Base-by-base conservation (phyloP, 768 basidiomycete species). In the Xanthoconium purpureum region DNA sequence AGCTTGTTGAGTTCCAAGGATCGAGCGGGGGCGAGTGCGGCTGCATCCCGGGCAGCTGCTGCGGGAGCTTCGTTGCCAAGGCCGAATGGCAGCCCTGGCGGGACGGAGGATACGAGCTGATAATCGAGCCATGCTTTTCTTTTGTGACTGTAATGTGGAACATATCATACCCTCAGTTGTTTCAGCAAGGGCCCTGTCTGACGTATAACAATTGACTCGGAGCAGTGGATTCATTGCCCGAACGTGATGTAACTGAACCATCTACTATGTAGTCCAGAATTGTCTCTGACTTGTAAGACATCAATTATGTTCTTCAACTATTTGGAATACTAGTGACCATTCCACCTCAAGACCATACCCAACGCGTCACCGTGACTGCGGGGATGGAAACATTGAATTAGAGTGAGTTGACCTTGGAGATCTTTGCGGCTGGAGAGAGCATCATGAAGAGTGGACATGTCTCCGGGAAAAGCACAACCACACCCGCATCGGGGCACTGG, bases 1-100 rank as follows among this genome's bases (percentile, higher is more conserved):
- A 89, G 85, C 55, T 69, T 93, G 66, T 71, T 94, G 59, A 87
- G 80, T 60, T 83, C 83, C 39, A 88, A 85, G 70, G 87, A 87
- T 58, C 79, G 86, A 6, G 67, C 68, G 24, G 68, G 67, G 12
- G 71, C 72, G 20, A 68, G 71, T 52, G 69, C 73, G 14, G 63
- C 66, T n/a, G 66, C 71, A 15, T 74, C 62, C 3, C 53, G 61
- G 18, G 62, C 59, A 6, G 47, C 63, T 15, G 56, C 59, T 24
- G 56, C 56, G 7, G 56, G 38, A 0, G 40, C 61, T 28, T 38
- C 58, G 43, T 47, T 63, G 47, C 65, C 69, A 52, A 78, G 62
- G 65, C 51, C 73, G 15, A 75, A 75, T 50, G 75, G 73, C 2
- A 69, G 64, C 52, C 70, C 70, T 18, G 67, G 67, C 28, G 73